A percentile compares a stretch with the other conserved stretches of the same genome.
phyloP scores from a whole-genome alignment of 495 filamentous ascomycete species.

The Rhizodiscina lignyota region DNA sequence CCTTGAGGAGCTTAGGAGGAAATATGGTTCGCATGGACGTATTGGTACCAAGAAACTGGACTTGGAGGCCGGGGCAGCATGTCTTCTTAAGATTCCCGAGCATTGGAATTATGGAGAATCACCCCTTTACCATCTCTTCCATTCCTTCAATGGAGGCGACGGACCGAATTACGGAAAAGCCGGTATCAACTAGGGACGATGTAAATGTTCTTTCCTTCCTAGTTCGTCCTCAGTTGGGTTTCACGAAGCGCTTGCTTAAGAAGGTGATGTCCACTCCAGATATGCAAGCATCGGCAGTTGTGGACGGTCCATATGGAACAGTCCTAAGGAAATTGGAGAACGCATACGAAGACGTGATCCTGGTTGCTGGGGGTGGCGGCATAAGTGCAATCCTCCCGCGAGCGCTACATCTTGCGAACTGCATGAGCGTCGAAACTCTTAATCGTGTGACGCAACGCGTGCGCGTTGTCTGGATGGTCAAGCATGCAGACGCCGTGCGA shows the following conservation, averaged over 20 bases:
- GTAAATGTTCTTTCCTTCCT: slow-evolving; percentile 7
- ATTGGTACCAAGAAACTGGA: slow-evolving; percentile 2
- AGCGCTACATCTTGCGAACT: slow-evolving; percentile 2
- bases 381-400: slow-evolving; percentile 13
- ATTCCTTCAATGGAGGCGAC: not conserved
- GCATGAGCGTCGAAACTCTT: not conserved
- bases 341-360: slow-evolving; percentile 8
- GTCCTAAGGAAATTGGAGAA: not conserved
- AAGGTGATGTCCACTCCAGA: not conserved
- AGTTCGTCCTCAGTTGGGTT: slow-evolving; percentile 8
- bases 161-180: not conserved
- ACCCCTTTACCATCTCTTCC: slow-evolving; percentile 17
- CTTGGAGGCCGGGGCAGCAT: slow-evolving; percentile 12
- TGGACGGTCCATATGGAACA: slow-evolving; percentile 17
- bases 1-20: slow-evolving; percentile 1
- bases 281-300: not conserved
- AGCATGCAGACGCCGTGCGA: not conserved
- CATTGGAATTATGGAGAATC: slow-evolving; percentile 10
- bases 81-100: slow-evolving; percentile 12
- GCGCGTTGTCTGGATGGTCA: slow-evolving; percentile 3
- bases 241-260: slow-evolving; percentile 7
- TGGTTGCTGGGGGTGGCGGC: slow-evolving; percentile 15
- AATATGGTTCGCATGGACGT: slow-evolving; percentile 10
- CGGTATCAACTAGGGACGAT: too few species aligned
- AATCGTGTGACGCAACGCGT: not conserved